A percentile compares a stretch with the other conserved stretches of the same genome.
These are phyloP conservation scores for Aegilops sharonensis DNA, from an alignment of 176 grass and related monocot species.

Conservation along the genomic window DNA sequence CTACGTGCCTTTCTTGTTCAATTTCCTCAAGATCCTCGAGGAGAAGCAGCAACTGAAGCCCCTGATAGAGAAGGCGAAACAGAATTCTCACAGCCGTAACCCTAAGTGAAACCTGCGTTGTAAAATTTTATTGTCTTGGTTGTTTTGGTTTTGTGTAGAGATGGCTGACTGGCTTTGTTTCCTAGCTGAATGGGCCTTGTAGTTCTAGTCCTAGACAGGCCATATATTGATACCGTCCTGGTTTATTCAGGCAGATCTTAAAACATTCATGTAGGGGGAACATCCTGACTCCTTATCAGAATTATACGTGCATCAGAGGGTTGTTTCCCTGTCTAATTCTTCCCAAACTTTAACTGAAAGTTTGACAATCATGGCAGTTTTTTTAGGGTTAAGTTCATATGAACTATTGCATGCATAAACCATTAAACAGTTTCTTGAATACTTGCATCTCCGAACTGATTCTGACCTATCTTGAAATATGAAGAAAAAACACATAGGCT, in stretches of 20 bases:
- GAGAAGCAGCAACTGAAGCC: constrained; percentile 88
- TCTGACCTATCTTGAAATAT: background rate
- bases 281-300: background rate
- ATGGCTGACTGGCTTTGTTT: constrained; percentile 31
- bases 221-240: background rate
- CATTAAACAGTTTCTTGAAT: background rate
- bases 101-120: constrained; percentile 24
- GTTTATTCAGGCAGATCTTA: background rate
- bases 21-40: constrained; percentile 93
- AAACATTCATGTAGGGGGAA: background rate
- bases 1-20: constrained; percentile 89
- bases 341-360: background rate
- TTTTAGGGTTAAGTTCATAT: background rate
- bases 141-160: constrained; percentile 34
- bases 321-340: background rate
- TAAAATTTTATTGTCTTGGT: background rate
- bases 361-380: background rate
- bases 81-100: constrained; percentile 48
- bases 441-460: background rate
- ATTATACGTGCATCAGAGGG: background rate
- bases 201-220: constrained; percentile 13
- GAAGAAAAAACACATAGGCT: background rate
- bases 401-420: background rate
- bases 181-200: background rate
- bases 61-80: constrained; percentile 85